A percentile compares a stretch with the other conserved stretches of the same genome.
Evolutionary conservation across 768 basidiomycete species (phyloP).

Genomic region (Boletus edulis): DNA sequence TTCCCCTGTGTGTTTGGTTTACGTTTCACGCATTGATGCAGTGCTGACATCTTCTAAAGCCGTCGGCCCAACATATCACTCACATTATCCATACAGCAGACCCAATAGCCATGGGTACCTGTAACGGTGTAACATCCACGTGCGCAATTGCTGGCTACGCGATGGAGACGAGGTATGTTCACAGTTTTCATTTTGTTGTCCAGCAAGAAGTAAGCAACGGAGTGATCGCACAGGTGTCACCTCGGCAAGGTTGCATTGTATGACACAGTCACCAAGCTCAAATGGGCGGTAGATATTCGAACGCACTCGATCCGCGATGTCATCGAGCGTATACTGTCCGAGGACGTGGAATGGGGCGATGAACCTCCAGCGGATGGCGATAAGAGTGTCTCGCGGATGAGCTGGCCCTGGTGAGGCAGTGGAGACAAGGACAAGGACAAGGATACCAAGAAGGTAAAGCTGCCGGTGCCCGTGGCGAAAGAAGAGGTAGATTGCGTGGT

Average conservation of each 20-base stretch:
- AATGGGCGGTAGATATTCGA: slow-evolving; percentile 75
- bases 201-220: background rate
- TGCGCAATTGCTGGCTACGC: slow-evolving; percentile 89
- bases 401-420: slow-evolving; percentile 31
- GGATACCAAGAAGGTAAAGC: slow-evolving; percentile 19
- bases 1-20: slow-evolving; percentile 57
- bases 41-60: slow-evolving; percentile 38
- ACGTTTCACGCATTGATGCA: background rate
- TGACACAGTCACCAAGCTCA: slow-evolving; percentile 79
- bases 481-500: slow-evolving; percentile 68
- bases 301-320: slow-evolving; percentile 71
- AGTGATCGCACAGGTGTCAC: slow-evolving; percentile 60
- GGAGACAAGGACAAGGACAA: slow-evolving; percentile 29
- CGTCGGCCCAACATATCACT: slow-evolving; percentile 70
- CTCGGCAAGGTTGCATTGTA: slow-evolving; percentile 79
- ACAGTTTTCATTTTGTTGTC: background rate
- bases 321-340: slow-evolving; percentile 62
- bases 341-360: slow-evolving; percentile 51
- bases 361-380: slow-evolving; percentile 14
- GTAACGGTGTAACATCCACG: slow-evolving; percentile 70
- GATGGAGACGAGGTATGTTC: slow-evolving; percentile 59
- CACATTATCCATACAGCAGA: slow-evolving; percentile 94
- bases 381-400: background rate
- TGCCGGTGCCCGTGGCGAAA: slow-evolving; percentile 46
- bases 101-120: slow-evolving; percentile 85